A percentile compares a stretch with the other conserved stretches of the same genome.
Evolutionary conservation across 2,329 filamentous ascomycete species (phyloP).

Genomic region (Sordariomycetes sp.): DNA sequence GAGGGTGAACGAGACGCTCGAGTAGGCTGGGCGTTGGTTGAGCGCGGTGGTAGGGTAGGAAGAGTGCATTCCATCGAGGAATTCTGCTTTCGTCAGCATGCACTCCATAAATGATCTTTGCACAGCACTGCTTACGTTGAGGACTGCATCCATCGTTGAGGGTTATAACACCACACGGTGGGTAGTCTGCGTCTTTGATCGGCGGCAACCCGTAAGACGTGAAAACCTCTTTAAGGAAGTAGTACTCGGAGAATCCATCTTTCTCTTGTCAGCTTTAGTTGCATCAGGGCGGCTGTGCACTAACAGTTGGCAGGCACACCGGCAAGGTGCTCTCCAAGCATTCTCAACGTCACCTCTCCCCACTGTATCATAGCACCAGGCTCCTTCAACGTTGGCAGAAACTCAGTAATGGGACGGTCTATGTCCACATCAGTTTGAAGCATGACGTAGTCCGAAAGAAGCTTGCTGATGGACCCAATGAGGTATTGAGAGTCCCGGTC

Average conservation of each 20-base stretch:
- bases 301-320: constrained; percentile 27
- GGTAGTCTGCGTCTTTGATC: constrained; percentile 22
- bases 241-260: constrained; percentile 27
- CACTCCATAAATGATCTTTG: background rate
- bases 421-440: constrained; percentile 23
- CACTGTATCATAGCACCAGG: constrained; percentile 20
- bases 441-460: constrained; percentile 25
- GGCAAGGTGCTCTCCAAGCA: constrained; percentile 25
- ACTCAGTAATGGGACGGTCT: constrained; percentile 21
- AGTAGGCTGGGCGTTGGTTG: constrained; percentile 26
- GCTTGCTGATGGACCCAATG: constrained; percentile 29
- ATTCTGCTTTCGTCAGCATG: constrained; percentile 16
- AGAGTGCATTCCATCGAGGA: constrained; percentile 18
- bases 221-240: constrained; percentile 23
- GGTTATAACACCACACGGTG: constrained; percentile 22
- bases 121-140: constrained; percentile 14
- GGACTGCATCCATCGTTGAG: constrained; percentile 22
- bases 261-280: no score
- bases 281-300: no score
- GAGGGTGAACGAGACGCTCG: constrained; percentile 28
- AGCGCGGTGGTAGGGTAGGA: constrained; percentile 18
- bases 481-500: constrained; percentile 28
- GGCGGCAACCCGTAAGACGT: constrained; percentile 24
- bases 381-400: constrained; percentile 19
- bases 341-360: constrained; percentile 24